Evolutionary conservation across 83 land plant species (phyloP), one percentile per base, ranked within the genome.

Genomic region (Picea abies): DNA sequence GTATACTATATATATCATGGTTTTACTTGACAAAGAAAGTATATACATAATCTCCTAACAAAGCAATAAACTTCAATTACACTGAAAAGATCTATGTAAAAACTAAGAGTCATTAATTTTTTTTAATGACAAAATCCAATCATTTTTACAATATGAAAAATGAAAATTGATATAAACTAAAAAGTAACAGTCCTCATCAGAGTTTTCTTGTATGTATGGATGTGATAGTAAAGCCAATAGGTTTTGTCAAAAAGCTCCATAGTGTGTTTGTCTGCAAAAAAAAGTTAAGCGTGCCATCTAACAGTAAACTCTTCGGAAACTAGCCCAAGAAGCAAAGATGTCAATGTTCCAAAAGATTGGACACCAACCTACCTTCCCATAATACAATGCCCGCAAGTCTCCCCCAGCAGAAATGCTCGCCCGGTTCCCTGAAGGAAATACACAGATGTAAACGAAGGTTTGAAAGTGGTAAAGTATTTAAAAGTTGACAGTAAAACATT

Each of bases 371-470:
- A 67, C 76, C 87, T 90, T 92, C 64, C 98, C 93, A 49, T 89
- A 83, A 80, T 95, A 97, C 75, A 97, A 97, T 96, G 95, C 86
- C 80, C 89, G 90, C 68, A 97, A 86, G 85, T 97, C 99, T 39
- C 99, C 99, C 80, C 99, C 99, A 65, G 99, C 99, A 75, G 90
- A 81, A 93, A 97, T 3, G 94, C 98, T 62, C 96, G 92, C 9
- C 99, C 99, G 73, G 82, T 85, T 65, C 97, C 99, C 99, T 97
- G 79, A 4, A 52, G 4, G 76, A 65, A 26, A 85, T 44, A 63
- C 19, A 61, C n/a, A 65, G 5, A 44, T 73, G 58, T 62, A 8
- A 16, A 71, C 4, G 23, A 61, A 63, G 19, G 47, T 22, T 3
- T n/a, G 22, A 5, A 62, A 60, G 14, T 4, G 60, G 17, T 58